Evolutionary conservation across 1,139 yeast genomes (phyloP).

Genomic region (Yamadazyma spencermartinsiae): DNA sequence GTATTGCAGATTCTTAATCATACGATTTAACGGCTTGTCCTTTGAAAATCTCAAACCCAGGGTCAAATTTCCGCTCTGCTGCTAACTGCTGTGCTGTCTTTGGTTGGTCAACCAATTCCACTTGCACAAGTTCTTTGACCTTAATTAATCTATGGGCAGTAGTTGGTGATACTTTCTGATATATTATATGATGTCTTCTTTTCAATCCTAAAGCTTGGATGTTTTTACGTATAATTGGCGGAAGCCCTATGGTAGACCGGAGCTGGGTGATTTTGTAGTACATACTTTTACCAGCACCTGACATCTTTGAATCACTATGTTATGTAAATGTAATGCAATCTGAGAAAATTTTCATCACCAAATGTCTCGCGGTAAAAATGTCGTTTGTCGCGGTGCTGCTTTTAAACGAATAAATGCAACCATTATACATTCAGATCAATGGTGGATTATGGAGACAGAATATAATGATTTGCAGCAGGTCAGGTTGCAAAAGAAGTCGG

Average conservation of each 20-base stretch:
- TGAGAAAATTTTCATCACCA: conserved; percentile 2
- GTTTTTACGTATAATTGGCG: conserved; percentile 64
- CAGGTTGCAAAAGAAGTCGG: too few species aligned
- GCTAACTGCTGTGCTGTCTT: conserved; percentile 54
- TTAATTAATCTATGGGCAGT: conserved; percentile 83
- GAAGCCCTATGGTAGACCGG: conserved; percentile 85
- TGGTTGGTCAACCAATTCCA: conserved; percentile 65
- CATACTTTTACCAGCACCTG: conserved; percentile 18
- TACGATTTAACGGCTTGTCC: conserved; percentile 14
- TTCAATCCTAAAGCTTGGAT: conserved; percentile 73
- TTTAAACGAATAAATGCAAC: too few species aligned
- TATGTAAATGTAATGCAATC: too few species aligned
- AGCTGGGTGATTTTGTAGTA: conserved; percentile 68
- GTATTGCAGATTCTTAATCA: conserved; percentile 11
- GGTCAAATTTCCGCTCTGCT: conserved; percentile 56
- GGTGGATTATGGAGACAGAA: too few species aligned
- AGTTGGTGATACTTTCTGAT: conserved; percentile 71
- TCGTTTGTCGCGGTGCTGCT: conserved; percentile 1
- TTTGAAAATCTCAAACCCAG: conserved; percentile 51
- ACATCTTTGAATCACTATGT: conserved; percentile 4
- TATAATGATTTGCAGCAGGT: too few species aligned
- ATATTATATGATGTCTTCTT: conserved; percentile 71
- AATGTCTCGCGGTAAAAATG: too few species aligned
- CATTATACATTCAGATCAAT: too few species aligned
- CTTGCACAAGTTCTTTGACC: conserved; percentile 87